Conservation (phyloP, 805 yeast species). For the Jamesozyma gamospora region DNA sequence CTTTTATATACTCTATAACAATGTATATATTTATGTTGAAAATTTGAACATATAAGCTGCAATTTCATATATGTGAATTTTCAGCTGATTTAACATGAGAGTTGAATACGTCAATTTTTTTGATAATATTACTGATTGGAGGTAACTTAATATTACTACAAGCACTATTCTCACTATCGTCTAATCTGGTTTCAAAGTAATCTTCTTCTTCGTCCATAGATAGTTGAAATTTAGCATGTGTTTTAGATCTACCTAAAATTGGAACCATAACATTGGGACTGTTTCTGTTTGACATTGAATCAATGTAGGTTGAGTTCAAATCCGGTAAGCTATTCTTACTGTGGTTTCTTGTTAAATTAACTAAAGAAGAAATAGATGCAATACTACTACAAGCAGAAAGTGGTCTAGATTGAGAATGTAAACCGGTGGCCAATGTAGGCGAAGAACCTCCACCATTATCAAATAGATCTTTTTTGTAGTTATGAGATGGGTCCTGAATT, state of each 20-base stretch:
- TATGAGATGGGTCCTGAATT: constrained; percentile 1
- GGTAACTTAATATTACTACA: constrained; percentile 10
- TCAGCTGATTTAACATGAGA: background rate
- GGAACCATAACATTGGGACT: background rate
- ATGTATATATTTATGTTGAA: too few species aligned
- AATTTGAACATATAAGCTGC: too few species aligned
- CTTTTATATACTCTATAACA: too few species aligned
- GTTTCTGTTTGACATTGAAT: background rate
- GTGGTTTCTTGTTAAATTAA: background rate
- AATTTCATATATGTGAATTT: background rate
- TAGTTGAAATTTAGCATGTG: background rate
- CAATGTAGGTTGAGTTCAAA: background rate
- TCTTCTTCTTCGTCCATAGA: background rate
- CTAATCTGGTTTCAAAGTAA: background rate
- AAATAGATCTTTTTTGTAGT: background rate
- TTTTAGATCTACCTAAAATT: background rate
- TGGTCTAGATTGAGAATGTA: constrained; percentile 5
- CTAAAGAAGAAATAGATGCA: constrained; percentile 9
- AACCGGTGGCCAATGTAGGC: background rate
- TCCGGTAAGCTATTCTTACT: background rate
- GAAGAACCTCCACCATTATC: background rate
- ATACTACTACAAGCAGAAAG: constrained; percentile 14
- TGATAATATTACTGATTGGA: constrained; percentile 16
- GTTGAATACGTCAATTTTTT: constrained; percentile 9
- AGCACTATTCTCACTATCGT: background rate